Conservation (phyloP, 2,329 filamentous ascomycete species). For the Hypoxylon sp. region DNA sequence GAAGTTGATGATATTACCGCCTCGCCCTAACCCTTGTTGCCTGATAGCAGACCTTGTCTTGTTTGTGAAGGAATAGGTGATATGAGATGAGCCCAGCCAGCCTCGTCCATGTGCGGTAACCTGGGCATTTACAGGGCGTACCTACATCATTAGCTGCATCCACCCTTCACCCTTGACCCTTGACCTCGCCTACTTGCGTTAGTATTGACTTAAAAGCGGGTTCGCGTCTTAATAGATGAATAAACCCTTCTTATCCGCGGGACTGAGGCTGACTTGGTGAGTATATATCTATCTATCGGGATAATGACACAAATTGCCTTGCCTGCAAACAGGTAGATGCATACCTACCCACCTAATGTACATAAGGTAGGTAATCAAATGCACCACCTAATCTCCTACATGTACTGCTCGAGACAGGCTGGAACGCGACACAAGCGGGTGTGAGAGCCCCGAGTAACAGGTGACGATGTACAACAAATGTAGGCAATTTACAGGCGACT, state of each 20-base stretch:
- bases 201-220: neutral
- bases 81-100: conserved; percentile 25
- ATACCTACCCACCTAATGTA: too few species aligned
- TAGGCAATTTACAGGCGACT: neutral
- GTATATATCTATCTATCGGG: neutral
- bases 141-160: conserved; percentile 10
- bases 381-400: neutral
- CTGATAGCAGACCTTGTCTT: conserved; percentile 18
- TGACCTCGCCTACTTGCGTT: too few species aligned
- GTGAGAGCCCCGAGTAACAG: conserved; percentile 24
- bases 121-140: conserved; percentile 19
- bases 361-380: conserved; percentile 3
- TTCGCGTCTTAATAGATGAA: conserved; percentile 16
- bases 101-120: conserved; percentile 36
- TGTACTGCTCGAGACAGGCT: conserved; percentile 26
- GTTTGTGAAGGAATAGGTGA: conserved; percentile 13
- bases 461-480: conserved; percentile 12
- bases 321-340: too few species aligned
- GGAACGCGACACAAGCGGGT: conserved; percentile 29
- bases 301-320: neutral
- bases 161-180: neutral
- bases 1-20: conserved; percentile 14
- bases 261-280: conserved; percentile 22
- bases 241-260: conserved; percentile 18
- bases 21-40: conserved; percentile 9